Evolutionary conservation across 2,329 filamentous ascomycete species (phyloP), one percentile per base, ranked within the genome.

Genomic region (Anthostomella pinea): DNA sequence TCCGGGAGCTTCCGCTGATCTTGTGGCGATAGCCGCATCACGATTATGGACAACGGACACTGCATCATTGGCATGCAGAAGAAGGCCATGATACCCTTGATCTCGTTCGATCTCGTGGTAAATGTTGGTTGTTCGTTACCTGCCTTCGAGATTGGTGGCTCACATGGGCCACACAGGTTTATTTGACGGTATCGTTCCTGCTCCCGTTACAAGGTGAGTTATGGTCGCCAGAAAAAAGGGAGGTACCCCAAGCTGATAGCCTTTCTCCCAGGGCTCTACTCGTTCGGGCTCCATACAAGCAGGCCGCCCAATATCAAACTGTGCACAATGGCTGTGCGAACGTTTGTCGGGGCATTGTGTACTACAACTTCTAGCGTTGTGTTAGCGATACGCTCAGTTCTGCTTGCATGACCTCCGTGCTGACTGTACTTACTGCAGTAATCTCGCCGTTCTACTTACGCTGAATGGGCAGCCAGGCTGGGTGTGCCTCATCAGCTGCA

Each of bases 401-500:
- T 10, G 10, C 5, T 2, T 24, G 5, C 1, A 35, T 21, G 30
- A 20, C 3, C 14, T 6, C 13, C n/a, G 13, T 15, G 20, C 30
- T 23, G 6, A 31, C n/a, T 3, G 15, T 21, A 21, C 14, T n/a
- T 31, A 21, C 15, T 8, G 4, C 19, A 79, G 75, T 3, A 83
- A 83, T 51, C 58, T 83, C 3, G 70, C 72, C 3, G 68, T 82
- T 0, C 59, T 83, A 1, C 73, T 79, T 65, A 67, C 67, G 2
- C 66, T 83, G 2, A 59, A 76, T 16, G 79, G 79, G 9, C 79
- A 83, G 52, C 77, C 74, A 2, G 79, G 73, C 3, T 83, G 79
- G 78, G 69, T 83, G 3, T 83, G 78, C 46, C 66, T 83, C 4
- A 77, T 81, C 64, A 78, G 76, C 50, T 84, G 79, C 52, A 83